A percentile compares a stretch with the other conserved stretches of the same genome.
Evolutionary conservation across 495 filamentous ascomycete species (phyloP).

Genomic region (Aspergillus homomorphus): DNA sequence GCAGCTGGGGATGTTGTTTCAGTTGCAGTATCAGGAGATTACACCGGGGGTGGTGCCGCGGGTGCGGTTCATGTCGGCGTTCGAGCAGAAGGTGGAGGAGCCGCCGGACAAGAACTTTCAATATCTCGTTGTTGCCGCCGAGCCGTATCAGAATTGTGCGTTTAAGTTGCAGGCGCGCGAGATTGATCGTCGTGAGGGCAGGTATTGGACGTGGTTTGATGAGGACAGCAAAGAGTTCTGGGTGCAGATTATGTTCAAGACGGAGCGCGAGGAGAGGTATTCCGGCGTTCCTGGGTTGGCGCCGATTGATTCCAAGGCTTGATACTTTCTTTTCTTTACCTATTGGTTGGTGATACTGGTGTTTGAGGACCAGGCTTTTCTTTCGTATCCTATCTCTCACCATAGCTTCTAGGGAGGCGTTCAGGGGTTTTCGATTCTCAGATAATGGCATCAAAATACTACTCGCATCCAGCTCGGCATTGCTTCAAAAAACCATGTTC

Average conservation of each 20-base stretch:
- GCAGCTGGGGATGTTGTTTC: slow-evolving; percentile 88
- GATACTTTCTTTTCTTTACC: slow-evolving; percentile 10
- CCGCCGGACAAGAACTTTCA: slow-evolving; percentile 91
- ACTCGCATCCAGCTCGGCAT: slow-evolving; percentile 11
- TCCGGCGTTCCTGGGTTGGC: slow-evolving; percentile 89
- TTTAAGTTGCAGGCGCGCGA: slow-evolving; percentile 96
- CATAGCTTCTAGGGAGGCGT: background rate
- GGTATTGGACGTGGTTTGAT: slow-evolving; percentile 94
- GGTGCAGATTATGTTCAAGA: slow-evolving; percentile 99
- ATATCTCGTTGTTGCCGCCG: slow-evolving; percentile 91
- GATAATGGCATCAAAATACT: background rate
- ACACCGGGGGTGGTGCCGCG: slow-evolving; percentile 68
- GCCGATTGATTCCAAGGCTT: slow-evolving; percentile 38
- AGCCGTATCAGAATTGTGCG: slow-evolving; percentile 95
- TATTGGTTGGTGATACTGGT: slow-evolving; percentile 1
- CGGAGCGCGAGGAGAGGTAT: slow-evolving; percentile 94
- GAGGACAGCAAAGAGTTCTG: slow-evolving; percentile 96
- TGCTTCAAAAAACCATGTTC: background rate
- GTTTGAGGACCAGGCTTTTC: background rate
- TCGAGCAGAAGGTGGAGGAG: slow-evolving; percentile 92
- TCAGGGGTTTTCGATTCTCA: background rate
- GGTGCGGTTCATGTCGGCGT: slow-evolving; percentile 96
- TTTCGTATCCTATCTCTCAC: background rate
- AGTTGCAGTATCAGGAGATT: slow-evolving; percentile 94
- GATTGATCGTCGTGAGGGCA: slow-evolving; percentile 82